Evolutionary conservation across 148 eudicot genomes (phyloP), one percentile per base, ranked within the genome.

Genomic region (Arctostaphylos glauca): DNA sequence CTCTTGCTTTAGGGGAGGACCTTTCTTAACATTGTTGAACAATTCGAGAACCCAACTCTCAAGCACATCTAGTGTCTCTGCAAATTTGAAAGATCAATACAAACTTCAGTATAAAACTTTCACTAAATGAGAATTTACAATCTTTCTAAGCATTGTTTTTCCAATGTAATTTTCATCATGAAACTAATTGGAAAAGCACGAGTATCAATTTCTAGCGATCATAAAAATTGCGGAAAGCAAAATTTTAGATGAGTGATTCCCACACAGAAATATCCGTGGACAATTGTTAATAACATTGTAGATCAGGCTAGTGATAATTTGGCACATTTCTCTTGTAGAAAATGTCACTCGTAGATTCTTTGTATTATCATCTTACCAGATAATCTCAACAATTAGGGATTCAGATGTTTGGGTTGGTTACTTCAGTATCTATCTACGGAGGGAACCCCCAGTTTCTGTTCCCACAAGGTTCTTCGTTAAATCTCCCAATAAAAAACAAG

Each of bases 21-120:
- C 91, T 80, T 84, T 88, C 82, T 93, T 96, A 54, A 96, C 90
- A 79, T 83, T 85, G 83, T 86, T 74, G 84, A 96, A 94, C 84
- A 94, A 86, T 78, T 96, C 98, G 25, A 91, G 86, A 83, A 94
- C 95, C 99, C 99, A 96, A 83, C 90, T 91, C 87, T 94, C 94
- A 82, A 96, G 92, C n/a, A 87, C 88, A 86, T 96, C 97, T 77
- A 96, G 95, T 18, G 89, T 76, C 91, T 96, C 99, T 96, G 92
- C 95, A 87, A 21, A 88, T 53, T 85, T 59, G 18, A 77, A 84
- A 77, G 25, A 16, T 38, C 53, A 77, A 79, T 31, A 53, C 78
- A 47, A 72, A 82, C 6, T 79, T 9, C 79, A 58, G 15, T 49
- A 74, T n/a, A 21, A 47, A 25, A 67, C 13, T n/a, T 55, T 46